Evolutionary conservation across 768 basidiomycete genomes (phyloP).

Genomic region (Trametes villosa): DNA sequence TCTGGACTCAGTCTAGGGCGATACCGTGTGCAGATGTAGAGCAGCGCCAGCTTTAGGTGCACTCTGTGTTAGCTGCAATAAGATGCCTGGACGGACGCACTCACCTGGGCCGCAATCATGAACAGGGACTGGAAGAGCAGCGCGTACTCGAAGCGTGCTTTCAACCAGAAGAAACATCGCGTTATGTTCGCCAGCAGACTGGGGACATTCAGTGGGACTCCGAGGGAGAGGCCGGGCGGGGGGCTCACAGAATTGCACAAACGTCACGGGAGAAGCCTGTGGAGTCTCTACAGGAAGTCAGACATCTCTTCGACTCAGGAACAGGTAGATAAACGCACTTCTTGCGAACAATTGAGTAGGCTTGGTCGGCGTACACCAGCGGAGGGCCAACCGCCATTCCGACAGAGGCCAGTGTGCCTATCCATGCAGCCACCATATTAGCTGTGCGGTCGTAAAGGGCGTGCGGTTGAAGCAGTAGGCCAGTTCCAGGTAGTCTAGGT

Average conservation of each 20-base stretch:
- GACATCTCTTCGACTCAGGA: not conserved
- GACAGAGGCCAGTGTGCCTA: conserved; percentile 68
- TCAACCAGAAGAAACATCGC: conserved; percentile 91
- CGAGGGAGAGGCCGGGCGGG: no score
- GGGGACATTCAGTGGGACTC: not conserved
- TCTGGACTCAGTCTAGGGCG: conserved; percentile 65
- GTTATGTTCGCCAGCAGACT: conserved; percentile 86
- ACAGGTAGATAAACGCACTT: conserved; percentile 48
- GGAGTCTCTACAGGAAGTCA: conserved; percentile 58
- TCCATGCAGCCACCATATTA: conserved; percentile 62
- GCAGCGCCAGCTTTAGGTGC: conserved; percentile 60
- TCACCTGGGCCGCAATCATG: conserved; percentile 84
- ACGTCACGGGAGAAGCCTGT: conserved; percentile 88
- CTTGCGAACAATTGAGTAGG: conserved; percentile 78
- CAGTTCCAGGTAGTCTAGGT: no score
- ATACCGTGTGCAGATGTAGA: conserved; percentile 83
- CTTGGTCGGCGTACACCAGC: conserved; percentile 84
- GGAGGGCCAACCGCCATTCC: conserved; percentile 89
- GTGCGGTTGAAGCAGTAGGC: no score
- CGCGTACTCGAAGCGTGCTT: conserved; percentile 75
- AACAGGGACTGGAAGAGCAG: conserved; percentile 81
- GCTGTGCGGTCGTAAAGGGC: no score
- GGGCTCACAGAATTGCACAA: conserved; percentile 75
- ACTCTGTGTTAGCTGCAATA: not conserved
- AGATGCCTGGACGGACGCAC: conserved; percentile 19